Conservation (phyloP, 2,329 filamentous ascomycete genomes). For the Trichoderma afroharzianum region DNA sequence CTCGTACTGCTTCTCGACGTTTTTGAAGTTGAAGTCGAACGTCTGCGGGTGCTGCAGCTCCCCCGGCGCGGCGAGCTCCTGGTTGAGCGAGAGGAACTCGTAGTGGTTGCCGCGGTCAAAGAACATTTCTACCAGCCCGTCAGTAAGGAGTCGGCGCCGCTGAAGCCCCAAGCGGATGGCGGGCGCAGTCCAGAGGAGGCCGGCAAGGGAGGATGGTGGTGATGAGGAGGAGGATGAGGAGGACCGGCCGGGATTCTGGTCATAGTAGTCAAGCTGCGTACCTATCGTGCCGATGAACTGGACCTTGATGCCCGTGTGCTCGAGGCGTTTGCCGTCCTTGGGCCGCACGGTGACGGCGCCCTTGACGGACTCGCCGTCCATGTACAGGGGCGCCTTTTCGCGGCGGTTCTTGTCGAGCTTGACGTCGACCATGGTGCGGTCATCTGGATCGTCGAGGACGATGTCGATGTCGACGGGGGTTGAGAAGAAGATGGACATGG, state of each 20-base stretch:
- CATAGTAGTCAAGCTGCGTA: slow-evolving; percentile 35
- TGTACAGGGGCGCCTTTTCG: slow-evolving; percentile 94
- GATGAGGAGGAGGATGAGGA: not conserved
- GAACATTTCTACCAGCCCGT: slow-evolving; percentile 78
- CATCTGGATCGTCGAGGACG: slow-evolving; percentile 91
- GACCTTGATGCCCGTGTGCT: slow-evolving; percentile 98
- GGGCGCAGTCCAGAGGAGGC: slow-evolving; percentile 13
- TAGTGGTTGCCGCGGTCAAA: slow-evolving; percentile 99
- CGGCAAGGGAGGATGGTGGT: not conserved
- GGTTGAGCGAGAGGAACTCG: slow-evolving; percentile 95
- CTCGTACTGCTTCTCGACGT: slow-evolving; percentile 99
- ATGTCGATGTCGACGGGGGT: slow-evolving; percentile 99
- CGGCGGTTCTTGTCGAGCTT: slow-evolving; percentile 97
- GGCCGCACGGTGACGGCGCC: slow-evolving; percentile 91
- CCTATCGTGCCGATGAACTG: slow-evolving; percentile 99
- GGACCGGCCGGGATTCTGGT: slow-evolving; percentile 3
- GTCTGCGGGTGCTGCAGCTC: slow-evolving; percentile 98
- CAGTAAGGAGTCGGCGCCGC: slow-evolving; percentile 16
- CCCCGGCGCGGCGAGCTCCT: slow-evolving; percentile 93
- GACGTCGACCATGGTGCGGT: slow-evolving; percentile 92
- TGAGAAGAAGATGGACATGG: slow-evolving; percentile 97
- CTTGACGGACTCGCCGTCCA: slow-evolving; percentile 98
- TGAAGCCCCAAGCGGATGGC: slow-evolving; percentile 16
- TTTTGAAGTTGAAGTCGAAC: slow-evolving; percentile 99
- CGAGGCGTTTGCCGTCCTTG: slow-evolving; percentile 95